Percentiles rank a stretch among this genome's conserved stretches.
phyloP scores from a whole-genome alignment of 495 filamentous ascomycete genomes.

The Hypoxylon intermedium region DNA sequence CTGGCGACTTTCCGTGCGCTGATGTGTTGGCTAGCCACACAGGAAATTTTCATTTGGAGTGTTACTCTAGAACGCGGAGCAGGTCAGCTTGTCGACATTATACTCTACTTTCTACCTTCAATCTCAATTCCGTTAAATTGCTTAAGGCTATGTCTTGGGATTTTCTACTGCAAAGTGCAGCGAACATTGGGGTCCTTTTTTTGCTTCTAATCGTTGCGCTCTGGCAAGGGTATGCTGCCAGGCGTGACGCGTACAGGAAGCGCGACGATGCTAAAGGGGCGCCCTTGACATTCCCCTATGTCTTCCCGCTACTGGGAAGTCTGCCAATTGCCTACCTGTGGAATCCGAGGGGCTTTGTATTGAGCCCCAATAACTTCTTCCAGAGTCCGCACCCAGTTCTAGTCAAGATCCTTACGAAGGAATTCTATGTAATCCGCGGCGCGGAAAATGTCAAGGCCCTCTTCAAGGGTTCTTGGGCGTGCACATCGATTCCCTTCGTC shows the following conservation, averaged over 20 bases:
- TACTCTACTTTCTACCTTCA: background rate
- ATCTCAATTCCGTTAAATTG: no score
- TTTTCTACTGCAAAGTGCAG: conserved; percentile 2
- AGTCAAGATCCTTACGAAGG: conserved; percentile 36
- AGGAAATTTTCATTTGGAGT: no score
- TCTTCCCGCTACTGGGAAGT: conserved; percentile 33
- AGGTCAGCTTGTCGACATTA: no score
- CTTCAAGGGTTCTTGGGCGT: conserved; percentile 34
- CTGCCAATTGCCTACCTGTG: conserved; percentile 34
- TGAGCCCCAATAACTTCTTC: conserved; percentile 34
- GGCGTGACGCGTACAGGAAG: conserved; percentile 7
- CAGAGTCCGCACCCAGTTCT: conserved; percentile 25
- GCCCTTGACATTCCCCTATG: conserved; percentile 31
- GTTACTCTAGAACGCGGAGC: no score
- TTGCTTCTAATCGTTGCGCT: conserved; percentile 12
- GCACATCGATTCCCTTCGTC: conserved; percentile 35
- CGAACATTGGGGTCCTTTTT: conserved; percentile 2
- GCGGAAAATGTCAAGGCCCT: conserved; percentile 39
- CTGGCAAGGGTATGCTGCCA: conserved; percentile 17
- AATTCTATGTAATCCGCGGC: conserved; percentile 42
- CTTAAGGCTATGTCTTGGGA: conserved; percentile 8
- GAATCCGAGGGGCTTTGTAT: conserved; percentile 34
- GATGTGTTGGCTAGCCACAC: no score
- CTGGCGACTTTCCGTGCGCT: no score
- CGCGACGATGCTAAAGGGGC: conserved; percentile 10